Conservation (phyloP, 2,329 filamentous ascomycete species). For the Aureobasidium sp. region DNA sequence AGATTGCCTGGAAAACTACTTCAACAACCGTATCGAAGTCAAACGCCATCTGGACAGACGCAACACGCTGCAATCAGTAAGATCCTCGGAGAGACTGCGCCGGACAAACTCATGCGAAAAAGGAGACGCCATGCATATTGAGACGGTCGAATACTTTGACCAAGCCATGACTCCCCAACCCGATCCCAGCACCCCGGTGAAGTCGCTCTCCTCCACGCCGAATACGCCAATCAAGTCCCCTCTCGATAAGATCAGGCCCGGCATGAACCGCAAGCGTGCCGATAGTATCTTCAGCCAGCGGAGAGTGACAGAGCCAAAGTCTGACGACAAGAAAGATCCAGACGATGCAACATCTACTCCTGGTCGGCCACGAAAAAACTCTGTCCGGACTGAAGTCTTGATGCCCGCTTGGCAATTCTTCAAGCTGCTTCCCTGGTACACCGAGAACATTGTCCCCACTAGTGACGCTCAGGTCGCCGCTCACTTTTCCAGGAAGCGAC, state of each 20-base stretch:
- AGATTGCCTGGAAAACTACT: conserved; percentile 87
- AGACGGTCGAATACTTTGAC: conserved; percentile 36
- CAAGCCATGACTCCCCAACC: conserved; percentile 17
- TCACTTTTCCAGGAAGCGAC: conserved; percentile 74
- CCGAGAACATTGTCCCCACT: conserved; percentile 51
- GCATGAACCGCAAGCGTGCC: conserved; percentile 35
- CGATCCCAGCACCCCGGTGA: background rate
- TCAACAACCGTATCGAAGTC: conserved; percentile 89
- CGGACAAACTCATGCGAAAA: conserved; percentile 26
- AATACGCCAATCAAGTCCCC: conserved; percentile 24
- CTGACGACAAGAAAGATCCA: conserved; percentile 37
- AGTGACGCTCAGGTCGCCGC: conserved; percentile 76
- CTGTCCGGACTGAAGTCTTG: conserved; percentile 66
- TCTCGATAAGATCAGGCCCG: conserved; percentile 29
- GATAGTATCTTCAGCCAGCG: conserved; percentile 46
- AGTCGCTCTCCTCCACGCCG: conserved; percentile 20
- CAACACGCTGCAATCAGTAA: conserved; percentile 49
- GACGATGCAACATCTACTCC: conserved; percentile 29
- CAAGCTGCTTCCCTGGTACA: conserved; percentile 88
- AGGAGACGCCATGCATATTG: conserved; percentile 36
- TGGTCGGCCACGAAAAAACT: conserved; percentile 20
- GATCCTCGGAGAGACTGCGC: conserved; percentile 25
- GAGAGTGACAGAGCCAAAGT: conserved; percentile 26
- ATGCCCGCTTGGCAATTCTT: conserved; percentile 99
- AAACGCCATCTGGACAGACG: conserved; percentile 60